Conservation (phyloP, 2,329 filamentous ascomycete species). For the Cladobotryum mycophilum region DNA sequence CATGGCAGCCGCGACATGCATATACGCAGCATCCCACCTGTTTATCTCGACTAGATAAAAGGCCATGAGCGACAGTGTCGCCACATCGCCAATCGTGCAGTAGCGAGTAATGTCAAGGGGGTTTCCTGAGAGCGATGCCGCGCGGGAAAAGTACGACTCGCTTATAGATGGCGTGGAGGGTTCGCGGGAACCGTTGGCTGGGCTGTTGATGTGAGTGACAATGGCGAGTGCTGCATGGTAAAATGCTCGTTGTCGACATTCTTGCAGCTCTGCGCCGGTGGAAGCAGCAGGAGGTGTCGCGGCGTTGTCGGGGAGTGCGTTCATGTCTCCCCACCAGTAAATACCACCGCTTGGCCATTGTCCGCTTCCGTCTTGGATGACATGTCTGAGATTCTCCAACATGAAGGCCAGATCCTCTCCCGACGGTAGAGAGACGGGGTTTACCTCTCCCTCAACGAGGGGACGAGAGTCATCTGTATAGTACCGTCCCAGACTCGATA, state of each 20-base stretch:
- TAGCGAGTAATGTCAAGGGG: slow-evolving; percentile 37
- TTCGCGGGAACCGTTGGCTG: slow-evolving; percentile 17
- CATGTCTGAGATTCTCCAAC: slow-evolving; percentile 35
- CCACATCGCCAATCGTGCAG: slow-evolving; percentile 36
- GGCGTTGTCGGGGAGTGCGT: slow-evolving; percentile 23
- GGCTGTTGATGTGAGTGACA: slow-evolving; percentile 19
- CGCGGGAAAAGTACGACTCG: slow-evolving; percentile 40
- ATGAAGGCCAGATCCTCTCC: slow-evolving; percentile 31
- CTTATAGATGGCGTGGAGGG: slow-evolving; percentile 24
- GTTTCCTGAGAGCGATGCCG: slow-evolving; percentile 39
- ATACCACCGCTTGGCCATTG: slow-evolving; percentile 39
- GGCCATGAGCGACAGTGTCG: slow-evolving; percentile 40
- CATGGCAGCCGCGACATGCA: slow-evolving; percentile 41
- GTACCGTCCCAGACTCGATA: slow-evolving; percentile 38
- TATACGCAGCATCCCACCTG: slow-evolving; percentile 42
- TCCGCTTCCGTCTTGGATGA: slow-evolving; percentile 40
- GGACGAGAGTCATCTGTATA: slow-evolving; percentile 42
- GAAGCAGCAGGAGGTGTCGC: slow-evolving; percentile 13
- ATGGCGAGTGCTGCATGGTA: slow-evolving; percentile 41
- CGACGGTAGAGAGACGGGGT: slow-evolving; percentile 35
- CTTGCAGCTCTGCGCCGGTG: slow-evolving; percentile 16
- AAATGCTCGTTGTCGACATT: slow-evolving; percentile 36
- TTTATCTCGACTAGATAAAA: slow-evolving; percentile 45
- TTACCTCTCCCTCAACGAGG: slow-evolving; percentile 29
- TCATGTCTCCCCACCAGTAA: slow-evolving; percentile 41